A percentile compares a stretch with the other conserved stretches of the same genome.
Evolutionary conservation across 73 alveolate species (phyloP).

Genomic region (Loxodes magnus): DNA sequence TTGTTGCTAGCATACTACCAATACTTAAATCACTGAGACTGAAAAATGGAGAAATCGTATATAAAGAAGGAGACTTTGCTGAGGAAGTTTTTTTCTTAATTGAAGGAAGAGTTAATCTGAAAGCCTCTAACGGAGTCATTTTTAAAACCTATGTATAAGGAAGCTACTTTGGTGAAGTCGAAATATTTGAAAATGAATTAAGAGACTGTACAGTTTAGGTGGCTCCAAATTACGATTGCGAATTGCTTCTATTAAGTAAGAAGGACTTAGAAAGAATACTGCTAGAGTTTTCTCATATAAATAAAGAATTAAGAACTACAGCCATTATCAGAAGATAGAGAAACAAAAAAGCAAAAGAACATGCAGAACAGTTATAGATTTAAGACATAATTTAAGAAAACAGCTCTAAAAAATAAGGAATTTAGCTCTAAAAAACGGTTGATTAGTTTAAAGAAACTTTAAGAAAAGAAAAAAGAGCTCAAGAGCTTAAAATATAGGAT

Average conservation of each 20-base stretch:
- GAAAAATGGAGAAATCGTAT: conserved; percentile 20
- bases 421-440: no score
- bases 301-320: not conserved
- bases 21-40: conserved; percentile 33
- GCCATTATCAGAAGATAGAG: not conserved
- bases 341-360: not conserved
- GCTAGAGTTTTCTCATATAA: conserved; percentile 1
- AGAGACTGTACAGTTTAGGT: not conserved
- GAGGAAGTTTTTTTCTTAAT: conserved; percentile 34
- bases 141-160: conserved; percentile 42
- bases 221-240: not conserved
- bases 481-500: no score
- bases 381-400: no score
- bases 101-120: conserved; percentile 35
- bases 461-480: no score
- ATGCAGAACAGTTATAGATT: no score
- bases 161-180: conserved; percentile 54
- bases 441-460: no score
- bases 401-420: no score
- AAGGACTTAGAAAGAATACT: not conserved
- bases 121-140: conserved; percentile 23
- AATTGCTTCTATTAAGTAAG: not conserved
- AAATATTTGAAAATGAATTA: conserved; percentile 9
- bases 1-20: conserved; percentile 31
- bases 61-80: conserved; percentile 41